Evolutionary conservation across 345 rosid species (phyloP), one percentile per base, ranked within the genome.

Genomic region (Geranium rotundifolium): DNA sequence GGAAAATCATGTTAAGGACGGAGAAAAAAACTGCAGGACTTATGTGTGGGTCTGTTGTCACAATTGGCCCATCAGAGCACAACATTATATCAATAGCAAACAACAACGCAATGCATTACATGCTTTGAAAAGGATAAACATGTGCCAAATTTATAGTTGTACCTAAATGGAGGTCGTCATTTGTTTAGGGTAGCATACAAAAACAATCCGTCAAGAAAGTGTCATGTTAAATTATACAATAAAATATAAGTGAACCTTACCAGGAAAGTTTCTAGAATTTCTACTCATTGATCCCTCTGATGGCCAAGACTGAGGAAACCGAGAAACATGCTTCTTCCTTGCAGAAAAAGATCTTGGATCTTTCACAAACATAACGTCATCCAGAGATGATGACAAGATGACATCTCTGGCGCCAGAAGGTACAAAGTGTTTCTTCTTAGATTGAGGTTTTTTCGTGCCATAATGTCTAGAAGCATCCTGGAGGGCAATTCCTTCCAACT

Each of bases 291-390:
- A 88, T 29, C 82, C 71, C 66, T 67, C 79, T 70, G 66, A 73
- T 62, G 90, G 90, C 90, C 85, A 84, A 54, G 99, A 88, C 64
- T 66, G 83, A 17, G 89, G 83, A 76, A 85, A 72, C 59, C 62
- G 81, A 12, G 75, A 63, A 72, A 57, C 78, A 56, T 58, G 81
- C 65, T 79, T 84, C 76, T 83, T 88, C 79, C 71, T 93, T 52
- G 71, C 87, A 19, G 82, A 85, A 70, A 71, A 63, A 17, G 82
- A 79, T 77, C 91, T 87, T 23, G 85, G 75, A 69, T 93, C 99
- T 67, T 86, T 93, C 56, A 79, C 70, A 61, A 76, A 76, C 82
- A 86, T 76, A 63, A 83, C 75, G 68, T 86, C 89, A 80, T 93
- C 96, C 69, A 83, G 68, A 65, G 74, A 61, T 56, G 78, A 69